Evolutionary conservation across 805 yeast genomes (phyloP), one percentile per base, ranked within the genome.

Genomic region (Nakazawaea populi): DNA sequence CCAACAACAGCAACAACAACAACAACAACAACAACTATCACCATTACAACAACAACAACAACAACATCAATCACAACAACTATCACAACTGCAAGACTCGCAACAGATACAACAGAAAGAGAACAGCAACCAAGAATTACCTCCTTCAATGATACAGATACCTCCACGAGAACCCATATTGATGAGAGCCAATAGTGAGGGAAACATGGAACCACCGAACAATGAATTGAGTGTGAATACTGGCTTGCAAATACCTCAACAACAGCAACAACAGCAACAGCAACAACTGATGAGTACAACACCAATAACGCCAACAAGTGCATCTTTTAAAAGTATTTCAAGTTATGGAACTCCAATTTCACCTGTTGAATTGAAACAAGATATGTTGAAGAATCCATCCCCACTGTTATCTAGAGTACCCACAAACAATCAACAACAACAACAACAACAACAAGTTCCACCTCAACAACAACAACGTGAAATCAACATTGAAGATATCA

Each of bases 401-500:
- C 46, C 46, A 6, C 43, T 34, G 42, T 36, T 49, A 24, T 40
- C 46, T 11, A 32, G 52, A 12, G 41, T 49, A 34, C 36, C 48
- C 30, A 49, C 52, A 14, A 48, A 48, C 31, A 32, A 32, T 32
- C 24, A 18, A 18, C 24, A 18, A 18, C 24, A 18, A 18, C 24
- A 18, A 18, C 24, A 18, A 18, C 24, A 18, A 18, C 24, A 18
- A 18, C 24, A 18, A 18, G 24, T 18, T 18, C 24, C 24, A 18
- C 24, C 24, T 28, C 30, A 2, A 43, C 30, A 46, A 8, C 35
- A 27, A 47, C 43, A 65, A 71, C 38, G 76, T 5, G 58, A 60
- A 37, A 42, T 64, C 29, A 61, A 91, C 64, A 77, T 94, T 44
- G 99, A 94, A 68, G 95, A 89, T 61, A 74, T 89, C 46, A 94